phyloP scores from a whole-genome alignment of 1,284 basidiomycete genomes.

The Cutaneotrichosporon sp. region DNA sequence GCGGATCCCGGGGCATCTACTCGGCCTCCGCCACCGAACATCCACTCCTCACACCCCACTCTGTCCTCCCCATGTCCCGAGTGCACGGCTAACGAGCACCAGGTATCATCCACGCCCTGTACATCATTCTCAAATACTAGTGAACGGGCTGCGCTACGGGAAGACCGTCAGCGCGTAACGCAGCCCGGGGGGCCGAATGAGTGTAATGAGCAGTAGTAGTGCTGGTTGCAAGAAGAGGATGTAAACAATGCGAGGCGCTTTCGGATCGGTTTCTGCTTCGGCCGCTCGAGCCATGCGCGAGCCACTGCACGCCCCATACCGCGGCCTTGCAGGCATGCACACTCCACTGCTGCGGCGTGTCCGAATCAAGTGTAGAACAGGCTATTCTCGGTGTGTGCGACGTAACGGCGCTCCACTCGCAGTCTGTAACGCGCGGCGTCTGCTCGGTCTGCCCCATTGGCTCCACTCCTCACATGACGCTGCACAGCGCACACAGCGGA shows the following conservation, averaged over 20 bases:
- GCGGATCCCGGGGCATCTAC: too few species aligned
- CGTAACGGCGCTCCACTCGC: background rate
- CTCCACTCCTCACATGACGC: background rate
- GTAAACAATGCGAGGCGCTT: background rate
- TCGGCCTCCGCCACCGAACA: background rate
- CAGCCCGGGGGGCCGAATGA: background rate
- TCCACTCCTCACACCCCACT: background rate
- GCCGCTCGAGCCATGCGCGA: background rate
- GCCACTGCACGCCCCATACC: background rate
- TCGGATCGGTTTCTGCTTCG: background rate
- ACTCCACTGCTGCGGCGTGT: background rate
- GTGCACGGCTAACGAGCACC: too few species aligned
- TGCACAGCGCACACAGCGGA: too few species aligned
- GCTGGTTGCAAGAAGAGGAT: background rate
- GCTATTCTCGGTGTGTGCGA: background rate
- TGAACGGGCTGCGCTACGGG: background rate
- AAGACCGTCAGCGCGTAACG: background rate
- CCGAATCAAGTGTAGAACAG: too few species aligned
- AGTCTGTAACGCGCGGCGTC: background rate
- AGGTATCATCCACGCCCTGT: conserved; percentile 47
- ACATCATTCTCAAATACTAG: conserved; percentile 43
- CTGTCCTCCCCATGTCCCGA: background rate
- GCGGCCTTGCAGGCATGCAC: background rate
- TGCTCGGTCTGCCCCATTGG: background rate
- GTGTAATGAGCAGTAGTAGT: background rate